Percentiles rank a stretch among this genome's conserved stretches.
Conservation (phyloP, 352 stramenopile species). For the Pythium diclinum region DNA sequence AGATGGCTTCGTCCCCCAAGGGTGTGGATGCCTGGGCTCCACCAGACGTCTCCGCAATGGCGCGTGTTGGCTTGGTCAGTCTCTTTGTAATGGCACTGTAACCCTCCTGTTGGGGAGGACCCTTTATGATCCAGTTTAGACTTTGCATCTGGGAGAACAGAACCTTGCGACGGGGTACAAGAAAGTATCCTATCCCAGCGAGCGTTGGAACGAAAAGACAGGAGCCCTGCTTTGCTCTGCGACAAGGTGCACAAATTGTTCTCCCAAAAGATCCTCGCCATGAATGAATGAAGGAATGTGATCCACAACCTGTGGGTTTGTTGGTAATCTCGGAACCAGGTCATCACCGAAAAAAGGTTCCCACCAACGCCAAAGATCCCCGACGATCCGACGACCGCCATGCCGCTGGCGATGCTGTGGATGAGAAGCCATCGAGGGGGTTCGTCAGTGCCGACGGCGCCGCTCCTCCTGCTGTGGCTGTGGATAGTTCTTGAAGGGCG, state of each 20-base stretch:
- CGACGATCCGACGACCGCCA: neutral
- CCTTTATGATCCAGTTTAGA: neutral
- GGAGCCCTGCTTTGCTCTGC: neutral
- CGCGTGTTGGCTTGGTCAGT: neutral
- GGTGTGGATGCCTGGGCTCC: neutral
- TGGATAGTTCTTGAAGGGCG: slow-evolving; percentile 5
- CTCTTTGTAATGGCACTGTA: no score
- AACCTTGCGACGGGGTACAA: neutral
- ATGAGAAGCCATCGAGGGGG: neutral
- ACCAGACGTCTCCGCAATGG: neutral
- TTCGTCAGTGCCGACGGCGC: slow-evolving; percentile 9
- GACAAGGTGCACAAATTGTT: neutral
- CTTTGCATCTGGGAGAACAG: neutral
- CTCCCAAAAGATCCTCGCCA: neutral
- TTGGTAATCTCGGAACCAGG: neutral
- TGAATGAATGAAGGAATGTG: neutral
- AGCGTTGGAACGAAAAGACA: neutral
- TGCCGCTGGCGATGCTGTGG: neutral
- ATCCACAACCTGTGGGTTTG: neutral
- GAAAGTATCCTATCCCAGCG: neutral
- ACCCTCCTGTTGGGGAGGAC: no score
- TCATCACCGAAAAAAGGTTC: neutral
- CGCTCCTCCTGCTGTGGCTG: slow-evolving; percentile 3
- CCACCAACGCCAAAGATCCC: neutral
- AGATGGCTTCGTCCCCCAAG: neutral